Base-by-base conservation (phyloP, 208 protist species). In the Leishmania tarentolae region DNA sequence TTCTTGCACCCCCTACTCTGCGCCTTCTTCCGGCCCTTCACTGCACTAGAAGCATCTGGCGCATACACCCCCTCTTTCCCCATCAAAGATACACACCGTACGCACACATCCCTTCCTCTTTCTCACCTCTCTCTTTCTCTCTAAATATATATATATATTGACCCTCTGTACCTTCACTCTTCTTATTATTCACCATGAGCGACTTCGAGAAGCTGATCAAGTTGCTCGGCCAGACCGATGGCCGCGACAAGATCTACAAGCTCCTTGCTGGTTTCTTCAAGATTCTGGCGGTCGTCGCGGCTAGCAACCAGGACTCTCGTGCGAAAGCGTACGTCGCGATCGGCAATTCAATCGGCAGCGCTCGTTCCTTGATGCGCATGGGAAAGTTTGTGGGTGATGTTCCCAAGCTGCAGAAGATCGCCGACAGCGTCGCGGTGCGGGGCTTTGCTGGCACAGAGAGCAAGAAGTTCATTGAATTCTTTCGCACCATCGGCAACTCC, bases 211-310 rank as follows among this genome's bases (percentile, higher is more conserved):
- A 91, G 83, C 86, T 95, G 66, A 92, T 96, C 73, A 94, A 92
- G 83, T 92, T 98, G 24, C 93, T 98, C 78, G 86, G 78, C 61
- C 88, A 92, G 86, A 98, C 93, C 35, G 95, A 98, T 87, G 95
- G 95, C 76, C 94, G 95, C 70, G 95, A 98, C 82, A 98, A 98
- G 91, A 95, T 98, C 82, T 97, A 97, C 88, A 98, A 98, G 87
- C 90, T 91, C 76, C 76, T 94, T 66, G 91, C 83, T 40, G 92
- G 92, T 76, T 61, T 97, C 68, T 87, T 92, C 80, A 97, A 97
- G 88, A 89, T 96, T 61, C 86, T 97, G 56, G 89, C 88, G 17
- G 82, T 80, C 35, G 61, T 94, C 40, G 85, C 85, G 28, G 78
- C 77, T 52, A 75, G 92, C 75, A 86, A 75, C 74, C 80, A 91